Evolutionary conservation across 1,284 basidiomycete species (phyloP).

Genomic region (Meripilus lineatus): DNA sequence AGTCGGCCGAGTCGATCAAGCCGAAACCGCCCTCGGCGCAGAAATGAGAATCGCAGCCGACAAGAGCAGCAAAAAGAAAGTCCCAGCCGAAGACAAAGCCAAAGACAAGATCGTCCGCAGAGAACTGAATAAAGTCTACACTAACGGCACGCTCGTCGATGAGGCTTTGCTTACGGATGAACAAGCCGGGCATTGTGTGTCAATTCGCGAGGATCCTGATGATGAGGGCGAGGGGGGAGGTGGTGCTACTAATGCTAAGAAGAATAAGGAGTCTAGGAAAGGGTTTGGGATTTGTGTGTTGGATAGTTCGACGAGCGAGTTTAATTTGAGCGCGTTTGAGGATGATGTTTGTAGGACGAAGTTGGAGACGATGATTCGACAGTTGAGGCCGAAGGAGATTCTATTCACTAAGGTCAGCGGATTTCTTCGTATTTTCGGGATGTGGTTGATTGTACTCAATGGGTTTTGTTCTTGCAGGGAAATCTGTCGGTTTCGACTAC

Average conservation of each 20-base stretch:
- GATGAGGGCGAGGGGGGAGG: constrained; percentile 30
- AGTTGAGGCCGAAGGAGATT: constrained; percentile 90
- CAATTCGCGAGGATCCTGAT: constrained; percentile 67
- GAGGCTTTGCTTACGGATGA: constrained; percentile 87
- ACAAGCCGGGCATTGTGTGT: constrained; percentile 92
- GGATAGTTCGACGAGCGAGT: constrained; percentile 95
- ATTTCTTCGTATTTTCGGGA: constrained; percentile 5
- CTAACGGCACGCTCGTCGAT: constrained; percentile 95
- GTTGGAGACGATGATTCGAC: constrained; percentile 91
- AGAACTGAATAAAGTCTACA: constrained; percentile 94
- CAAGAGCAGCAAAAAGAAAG: constrained; percentile 50
- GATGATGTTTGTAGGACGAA: constrained; percentile 93
- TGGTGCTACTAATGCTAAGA: constrained; percentile 21
- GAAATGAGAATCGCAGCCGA: constrained; percentile 78
- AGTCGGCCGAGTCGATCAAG: constrained; percentile 95
- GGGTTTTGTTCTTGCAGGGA: constrained; percentile 43
- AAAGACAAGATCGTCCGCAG: constrained; percentile 81
- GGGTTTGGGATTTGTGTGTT: constrained; percentile 92
- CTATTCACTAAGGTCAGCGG: constrained; percentile 84
- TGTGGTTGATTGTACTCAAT: neutral
- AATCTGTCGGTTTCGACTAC: constrained; percentile 79
- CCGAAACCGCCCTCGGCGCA: constrained; percentile 86
- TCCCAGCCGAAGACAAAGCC: constrained; percentile 39
- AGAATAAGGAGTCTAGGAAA: constrained; percentile 42
- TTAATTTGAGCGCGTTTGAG: constrained; percentile 86